Percentiles rank a stretch among this genome's conserved stretches.
Evolutionary conservation across 2,329 filamentous ascomycete genomes (phyloP).

Genomic region (Dissoconium aciculare): DNA sequence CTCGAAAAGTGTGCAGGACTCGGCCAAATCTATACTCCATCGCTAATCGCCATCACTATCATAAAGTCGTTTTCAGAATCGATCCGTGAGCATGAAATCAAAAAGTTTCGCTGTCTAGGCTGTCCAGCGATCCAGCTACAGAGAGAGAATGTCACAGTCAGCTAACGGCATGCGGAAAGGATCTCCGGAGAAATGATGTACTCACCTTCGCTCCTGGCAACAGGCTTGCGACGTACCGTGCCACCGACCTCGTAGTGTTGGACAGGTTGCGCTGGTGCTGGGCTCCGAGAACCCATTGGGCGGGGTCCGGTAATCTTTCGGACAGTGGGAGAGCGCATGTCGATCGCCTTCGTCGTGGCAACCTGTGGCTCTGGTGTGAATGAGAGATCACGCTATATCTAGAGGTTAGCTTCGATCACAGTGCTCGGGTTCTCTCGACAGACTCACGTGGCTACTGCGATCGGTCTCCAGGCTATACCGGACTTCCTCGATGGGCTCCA

Average conservation of each 20-base stretch:
- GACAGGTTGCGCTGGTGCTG: slow-evolving; percentile 8
- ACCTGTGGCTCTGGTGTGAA: slow-evolving; percentile 19
- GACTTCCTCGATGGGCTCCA: slow-evolving; percentile 39
- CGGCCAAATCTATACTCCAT: too few species aligned
- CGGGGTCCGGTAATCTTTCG: slow-evolving; percentile 35
- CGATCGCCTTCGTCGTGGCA: slow-evolving; percentile 15
- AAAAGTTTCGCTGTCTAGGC: slow-evolving; percentile 14
- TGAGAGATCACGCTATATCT: slow-evolving; percentile 3
- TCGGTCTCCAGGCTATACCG: slow-evolving; percentile 37
- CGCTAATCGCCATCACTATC: too few species aligned
- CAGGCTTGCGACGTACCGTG: slow-evolving; percentile 19
- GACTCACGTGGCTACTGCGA: slow-evolving; percentile 17
- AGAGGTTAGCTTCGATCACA: slow-evolving; percentile 1
- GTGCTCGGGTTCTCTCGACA: neutral
- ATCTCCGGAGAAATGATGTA: slow-evolving; percentile 1
- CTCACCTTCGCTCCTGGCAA: slow-evolving; percentile 14
- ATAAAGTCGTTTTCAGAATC: too few species aligned
- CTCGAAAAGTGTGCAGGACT: too few species aligned
- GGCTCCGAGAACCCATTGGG: slow-evolving; percentile 32
- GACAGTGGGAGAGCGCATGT: slow-evolving; percentile 20
- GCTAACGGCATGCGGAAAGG: slow-evolving; percentile 2
- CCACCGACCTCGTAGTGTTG: slow-evolving; percentile 4
- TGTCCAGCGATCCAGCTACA: slow-evolving; percentile 10
- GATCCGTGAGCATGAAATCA: too few species aligned
- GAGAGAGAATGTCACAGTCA: too few species aligned